Evolutionary conservation across 345 rosid genomes (phyloP), one percentile per base, ranked within the genome.

Genomic region (Theobroma cacao): DNA sequence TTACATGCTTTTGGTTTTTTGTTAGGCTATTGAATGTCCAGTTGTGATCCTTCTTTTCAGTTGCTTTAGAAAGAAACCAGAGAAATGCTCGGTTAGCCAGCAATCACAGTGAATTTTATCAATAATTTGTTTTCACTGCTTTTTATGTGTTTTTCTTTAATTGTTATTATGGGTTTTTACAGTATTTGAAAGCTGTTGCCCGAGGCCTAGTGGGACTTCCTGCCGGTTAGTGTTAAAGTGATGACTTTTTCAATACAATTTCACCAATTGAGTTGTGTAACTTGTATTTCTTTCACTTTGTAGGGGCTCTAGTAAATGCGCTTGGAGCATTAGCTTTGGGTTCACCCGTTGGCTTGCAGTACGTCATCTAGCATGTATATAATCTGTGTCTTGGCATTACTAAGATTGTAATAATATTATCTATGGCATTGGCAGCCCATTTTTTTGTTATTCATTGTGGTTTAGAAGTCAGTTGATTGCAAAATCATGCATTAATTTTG

Each of bases 311-410:
- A 10, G 11, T 88, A 34, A 92, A 90, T 87, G 92, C 91, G 66
- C 68, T 91, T 77, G 97, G 96, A 87, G 97, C 97, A 38, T 72
- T 94, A 81, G 89, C 87, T 71, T 84, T 96, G 87, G 98, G 97
- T 24, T 93, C 97, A 77, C 98, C 97, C 56, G 83, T 93, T 66
- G 94, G 96, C 74, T 65, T 83, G 61, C 87, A 87, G 97, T 93
- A 91, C 71, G 92, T 90, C 69, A 53, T 64, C 24, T 67, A 69
- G 43, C 72, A 67, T 62, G 22, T 31, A 64, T 76, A 22, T 26
- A 24, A 48, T 76, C 38, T 15, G 1, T 50, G 33, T 48, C 22
- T 73, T 78, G 14, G 30, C 31, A 28, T 60, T 74, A 36, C 38
- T 8, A 18, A 15, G 70, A n/a, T 22, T 64, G 62, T 17, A 53